phyloP scores from a whole-genome alignment of 2,329 filamentous ascomycete genomes.

The Penicillium concentricum region DNA sequence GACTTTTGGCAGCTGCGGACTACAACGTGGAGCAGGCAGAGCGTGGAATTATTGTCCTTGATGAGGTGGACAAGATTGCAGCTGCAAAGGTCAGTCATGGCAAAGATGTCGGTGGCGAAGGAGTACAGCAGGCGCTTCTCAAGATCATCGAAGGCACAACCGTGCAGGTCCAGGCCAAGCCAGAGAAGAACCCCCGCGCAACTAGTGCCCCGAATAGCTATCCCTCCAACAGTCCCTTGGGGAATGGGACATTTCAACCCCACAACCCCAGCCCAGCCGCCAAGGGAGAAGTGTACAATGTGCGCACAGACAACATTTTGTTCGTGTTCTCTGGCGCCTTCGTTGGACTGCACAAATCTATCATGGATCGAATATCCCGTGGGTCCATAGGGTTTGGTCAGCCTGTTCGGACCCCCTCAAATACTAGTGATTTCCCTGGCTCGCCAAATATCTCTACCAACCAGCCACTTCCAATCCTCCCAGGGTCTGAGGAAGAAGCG shows the following conservation, averaged over 20 bases:
- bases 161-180: conserved; percentile 84
- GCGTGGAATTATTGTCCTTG: conserved; percentile 88
- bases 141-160: conserved; percentile 97
- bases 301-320: conserved; percentile 93
- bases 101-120: conserved; percentile 92
- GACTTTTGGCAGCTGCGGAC: conserved; percentile 83
- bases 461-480: conserved; percentile 52
- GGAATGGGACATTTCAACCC: conserved; percentile 31
- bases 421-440: conserved; percentile 26
- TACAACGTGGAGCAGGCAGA: conserved; percentile 84
- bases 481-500: conserved; percentile 65
- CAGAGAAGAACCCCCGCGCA: conserved; percentile 44
- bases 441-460: conserved; percentile 21
- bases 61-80: conserved; percentile 97
- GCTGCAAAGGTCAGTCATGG: conserved; percentile 83
- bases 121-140: conserved; percentile 90
- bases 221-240: conserved; percentile 40
- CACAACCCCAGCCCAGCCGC: conserved; percentile 32
- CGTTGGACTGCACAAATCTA: conserved; percentile 82
- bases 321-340: conserved; percentile 98
- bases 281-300: conserved; percentile 64
- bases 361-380: conserved; percentile 83
- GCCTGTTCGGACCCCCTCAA: conserved; percentile 61
- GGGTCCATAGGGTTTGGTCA: conserved; percentile 90
- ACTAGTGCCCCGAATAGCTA: conserved; percentile 40